These are phyloP conservation scores for Claviceps capensis DNA, from an alignment of 2,329 filamentous ascomycete genomes.

Conservation along the genomic window DNA sequence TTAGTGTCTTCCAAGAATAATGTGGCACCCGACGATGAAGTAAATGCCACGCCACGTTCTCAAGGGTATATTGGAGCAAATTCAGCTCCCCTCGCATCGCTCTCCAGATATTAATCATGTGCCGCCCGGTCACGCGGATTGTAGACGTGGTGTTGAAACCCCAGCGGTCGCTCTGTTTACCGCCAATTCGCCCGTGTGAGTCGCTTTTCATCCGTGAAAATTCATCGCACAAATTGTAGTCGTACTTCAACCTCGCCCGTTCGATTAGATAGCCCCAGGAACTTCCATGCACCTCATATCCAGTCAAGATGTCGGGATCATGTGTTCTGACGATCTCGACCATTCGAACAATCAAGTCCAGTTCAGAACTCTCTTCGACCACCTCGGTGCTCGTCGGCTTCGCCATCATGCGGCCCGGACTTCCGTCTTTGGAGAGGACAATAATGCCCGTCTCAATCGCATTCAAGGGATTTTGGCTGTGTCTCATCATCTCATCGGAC, in stretches of 20 bases:
- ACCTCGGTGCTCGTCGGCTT: constrained; percentile 51
- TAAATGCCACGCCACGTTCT: constrained; percentile 87
- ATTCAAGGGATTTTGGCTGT: constrained; percentile 28
- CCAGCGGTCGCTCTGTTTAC: constrained; percentile 80
- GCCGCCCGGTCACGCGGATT: constrained; percentile 81
- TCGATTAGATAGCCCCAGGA: constrained; percentile 97
- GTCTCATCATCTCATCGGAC: constrained; percentile 42
- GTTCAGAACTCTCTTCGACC: constrained; percentile 61
- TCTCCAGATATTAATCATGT: constrained; percentile 95
- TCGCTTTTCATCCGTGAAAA: constrained; percentile 79
- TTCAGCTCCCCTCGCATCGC: constrained; percentile 91
- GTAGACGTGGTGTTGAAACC: constrained; percentile 89
- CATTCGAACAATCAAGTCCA: constrained; percentile 74
- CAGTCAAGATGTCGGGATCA: constrained; percentile 87
- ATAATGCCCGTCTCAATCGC: constrained; percentile 56
- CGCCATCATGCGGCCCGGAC: constrained; percentile 45
- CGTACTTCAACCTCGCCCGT: constrained; percentile 71
- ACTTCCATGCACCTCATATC: constrained; percentile 83
- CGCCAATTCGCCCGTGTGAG: constrained; percentile 70
- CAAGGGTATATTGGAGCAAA: constrained; percentile 86
- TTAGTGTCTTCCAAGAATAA: constrained; percentile 67
- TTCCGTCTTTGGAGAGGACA: constrained; percentile 50
- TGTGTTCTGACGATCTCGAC: constrained; percentile 71
- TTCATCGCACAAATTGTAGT: constrained; percentile 82
- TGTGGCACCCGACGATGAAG: constrained; percentile 80